These are phyloP conservation scores for Combretum micranthum DNA, from an alignment of 345 rosid species.

Conservation along the genomic window DNA sequence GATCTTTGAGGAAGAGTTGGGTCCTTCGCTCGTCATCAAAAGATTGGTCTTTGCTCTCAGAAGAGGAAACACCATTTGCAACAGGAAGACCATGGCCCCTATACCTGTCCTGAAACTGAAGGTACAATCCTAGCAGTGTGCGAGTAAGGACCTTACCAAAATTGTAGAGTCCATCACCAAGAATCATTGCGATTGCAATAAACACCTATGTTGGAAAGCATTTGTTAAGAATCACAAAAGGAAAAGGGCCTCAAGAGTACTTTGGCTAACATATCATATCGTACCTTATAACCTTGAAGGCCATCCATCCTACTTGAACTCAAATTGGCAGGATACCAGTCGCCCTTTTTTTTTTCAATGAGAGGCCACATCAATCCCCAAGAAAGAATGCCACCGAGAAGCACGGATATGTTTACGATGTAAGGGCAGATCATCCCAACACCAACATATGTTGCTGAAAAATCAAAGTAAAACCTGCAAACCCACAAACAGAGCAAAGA, in stretches of 20 bases:
- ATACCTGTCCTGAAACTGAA: constrained; percentile 28
- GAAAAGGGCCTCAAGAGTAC: background rate
- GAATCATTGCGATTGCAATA: constrained; percentile 70
- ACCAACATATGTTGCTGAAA: constrained; percentile 79
- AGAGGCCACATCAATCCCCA: constrained; percentile 93
- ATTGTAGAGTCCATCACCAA: constrained; percentile 80
- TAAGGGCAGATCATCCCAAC: constrained; percentile 91
- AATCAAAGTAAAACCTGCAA: constrained; percentile 77
- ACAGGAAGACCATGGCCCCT: constrained; percentile 28
- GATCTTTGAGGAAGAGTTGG: constrained; percentile 61
- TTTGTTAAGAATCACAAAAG: background rate
- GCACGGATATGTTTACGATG: constrained; percentile 55
- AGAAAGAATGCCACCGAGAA: constrained; percentile 67
- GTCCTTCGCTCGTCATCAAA: constrained; percentile 63
- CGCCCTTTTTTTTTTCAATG: constrained; percentile 47
- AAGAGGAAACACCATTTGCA: constrained; percentile 25
- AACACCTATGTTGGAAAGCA: constrained; percentile 43
- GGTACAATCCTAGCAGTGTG: constrained; percentile 41
- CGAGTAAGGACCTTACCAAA: constrained; percentile 58
- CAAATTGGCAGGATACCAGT: constrained; percentile 45
- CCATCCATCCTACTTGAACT: constrained; percentile 39
- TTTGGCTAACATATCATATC: background rate
- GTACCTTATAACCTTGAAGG: constrained; percentile 70
- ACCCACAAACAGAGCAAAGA: constrained; percentile 6
- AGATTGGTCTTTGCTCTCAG: constrained; percentile 23